phyloP scores from a whole-genome alignment of 2,329 filamentous ascomycete species.

The Teratosphaeria viscida region DNA sequence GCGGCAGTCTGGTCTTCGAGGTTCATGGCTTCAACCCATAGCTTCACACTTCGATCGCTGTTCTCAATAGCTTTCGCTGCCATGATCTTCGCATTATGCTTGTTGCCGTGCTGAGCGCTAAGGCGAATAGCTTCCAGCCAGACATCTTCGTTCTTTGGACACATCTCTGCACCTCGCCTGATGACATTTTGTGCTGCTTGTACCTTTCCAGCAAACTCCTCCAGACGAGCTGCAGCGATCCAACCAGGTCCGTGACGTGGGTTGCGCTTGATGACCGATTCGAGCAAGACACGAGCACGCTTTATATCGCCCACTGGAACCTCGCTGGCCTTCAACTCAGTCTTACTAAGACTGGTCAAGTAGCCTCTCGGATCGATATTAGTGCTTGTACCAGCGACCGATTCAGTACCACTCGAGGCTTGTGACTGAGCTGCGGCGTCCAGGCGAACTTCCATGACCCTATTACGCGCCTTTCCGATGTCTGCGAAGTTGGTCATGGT shows the following conservation, averaged over 20 bases:
- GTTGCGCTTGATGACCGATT: constrained; percentile 95
- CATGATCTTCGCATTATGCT: constrained; percentile 89
- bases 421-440: constrained; percentile 66
- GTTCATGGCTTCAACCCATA: constrained; percentile 95
- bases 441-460: constrained; percentile 85
- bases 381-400: constrained; percentile 67
- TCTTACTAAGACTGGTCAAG: constrained; percentile 79
- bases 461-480: constrained; percentile 91
- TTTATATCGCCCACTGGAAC: constrained; percentile 90
- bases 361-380: constrained; percentile 94
- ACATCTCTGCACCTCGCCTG: constrained; percentile 76
- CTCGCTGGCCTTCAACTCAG: constrained; percentile 67
- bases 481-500: constrained; percentile 98
- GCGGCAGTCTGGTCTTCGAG: constrained; percentile 71
- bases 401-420: constrained; percentile 52
- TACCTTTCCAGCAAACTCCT: constrained; percentile 85
- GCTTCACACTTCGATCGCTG: constrained; percentile 73
- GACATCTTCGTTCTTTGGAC: constrained; percentile 85
- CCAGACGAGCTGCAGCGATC: constrained; percentile 86
- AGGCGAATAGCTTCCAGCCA: constrained; percentile 95
- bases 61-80: constrained; percentile 86
- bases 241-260: constrained; percentile 89
- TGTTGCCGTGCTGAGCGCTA: constrained; percentile 66
- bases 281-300: constrained; percentile 80
- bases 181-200: constrained; percentile 84